These are phyloP conservation scores for Myxozyma nipponensis DNA, from an alignment of 805 yeast species.

Conservation along the genomic window DNA sequence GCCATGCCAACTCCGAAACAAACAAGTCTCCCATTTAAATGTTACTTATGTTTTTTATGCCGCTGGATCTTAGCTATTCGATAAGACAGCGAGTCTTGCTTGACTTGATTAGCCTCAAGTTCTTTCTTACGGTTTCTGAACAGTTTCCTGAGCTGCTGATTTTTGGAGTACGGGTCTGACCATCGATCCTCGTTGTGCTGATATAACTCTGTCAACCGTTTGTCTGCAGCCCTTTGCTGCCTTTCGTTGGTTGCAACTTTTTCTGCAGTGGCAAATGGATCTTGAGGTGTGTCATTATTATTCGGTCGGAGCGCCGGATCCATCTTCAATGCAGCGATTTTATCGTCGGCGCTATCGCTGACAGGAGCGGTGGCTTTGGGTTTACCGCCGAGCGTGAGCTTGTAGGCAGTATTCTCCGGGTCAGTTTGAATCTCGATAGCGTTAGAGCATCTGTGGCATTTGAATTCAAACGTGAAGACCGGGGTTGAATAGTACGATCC, in stretches of 20 bases:
- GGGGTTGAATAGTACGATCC: conserved; percentile 35
- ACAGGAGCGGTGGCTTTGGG: conserved; percentile 3
- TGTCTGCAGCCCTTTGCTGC: conserved; percentile 7
- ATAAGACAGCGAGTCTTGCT: conserved; percentile 23
- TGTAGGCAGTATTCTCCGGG: conserved; percentile 34
- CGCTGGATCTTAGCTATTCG: conserved; percentile 17
- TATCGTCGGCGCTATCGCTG: conserved; percentile 18
- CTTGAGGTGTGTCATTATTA: conserved; percentile 2
- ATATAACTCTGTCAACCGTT: conserved; percentile 23
- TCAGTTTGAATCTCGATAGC: conserved; percentile 34
- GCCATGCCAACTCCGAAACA: background rate
- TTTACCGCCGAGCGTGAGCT: conserved; percentile 30
- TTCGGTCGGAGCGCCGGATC: background rate
- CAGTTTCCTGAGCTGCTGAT: conserved; percentile 29
- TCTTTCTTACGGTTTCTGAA: conserved; percentile 25
- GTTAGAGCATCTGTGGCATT: conserved; percentile 33
- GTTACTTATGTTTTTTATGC: conserved; percentile 20
- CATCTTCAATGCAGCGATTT: conserved; percentile 3
- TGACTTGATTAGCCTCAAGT: conserved; percentile 9
- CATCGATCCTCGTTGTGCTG: conserved; percentile 26
- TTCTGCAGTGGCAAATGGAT: conserved; percentile 29
- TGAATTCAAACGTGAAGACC: conserved; percentile 33
- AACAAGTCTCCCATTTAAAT: background rate
- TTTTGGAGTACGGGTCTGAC: conserved; percentile 31
- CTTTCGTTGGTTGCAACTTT: conserved; percentile 9